Conservation (phyloP, 768 basidiomycete genomes). For the Leccinum ochraceum region DNA sequence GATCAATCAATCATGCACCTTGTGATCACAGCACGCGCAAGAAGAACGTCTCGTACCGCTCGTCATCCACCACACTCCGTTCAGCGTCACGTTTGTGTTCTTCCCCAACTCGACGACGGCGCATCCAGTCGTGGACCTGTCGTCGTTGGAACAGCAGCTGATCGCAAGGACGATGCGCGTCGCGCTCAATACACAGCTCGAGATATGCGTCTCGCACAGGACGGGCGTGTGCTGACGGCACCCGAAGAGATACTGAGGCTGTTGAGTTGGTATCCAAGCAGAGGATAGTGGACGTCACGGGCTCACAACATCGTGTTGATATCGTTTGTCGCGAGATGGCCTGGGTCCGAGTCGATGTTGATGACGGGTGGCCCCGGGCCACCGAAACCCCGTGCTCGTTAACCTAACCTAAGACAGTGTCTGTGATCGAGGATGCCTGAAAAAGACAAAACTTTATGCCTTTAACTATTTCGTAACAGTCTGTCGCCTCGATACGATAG, state of each 20-base stretch:
- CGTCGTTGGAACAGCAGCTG: constrained; percentile 72
- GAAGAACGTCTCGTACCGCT: constrained; percentile 87
- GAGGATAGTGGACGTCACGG: too few relatives aligned
- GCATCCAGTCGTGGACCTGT: constrained; percentile 75
- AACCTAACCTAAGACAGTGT: too few relatives aligned
- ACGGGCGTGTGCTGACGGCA: constrained; percentile 59
- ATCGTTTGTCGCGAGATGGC: too few relatives aligned
- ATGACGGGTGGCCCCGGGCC: too few relatives aligned
- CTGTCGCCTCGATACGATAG: too few relatives aligned
- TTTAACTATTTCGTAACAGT: too few relatives aligned
- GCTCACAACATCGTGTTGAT: too few relatives aligned
- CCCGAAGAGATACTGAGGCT: constrained; percentile 38
- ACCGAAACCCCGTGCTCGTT: too few relatives aligned
- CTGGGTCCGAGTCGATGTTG: too few relatives aligned
- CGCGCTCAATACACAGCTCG: constrained; percentile 84
- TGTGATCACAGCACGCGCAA: constrained; percentile 65
- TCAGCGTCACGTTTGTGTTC: constrained; percentile 93
- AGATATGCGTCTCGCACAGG: constrained; percentile 94
- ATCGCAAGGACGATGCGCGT: constrained; percentile 67
- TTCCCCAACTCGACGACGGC: constrained; percentile 48
- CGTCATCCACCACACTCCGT: constrained; percentile 91
- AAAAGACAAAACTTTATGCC: too few relatives aligned
- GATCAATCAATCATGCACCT: neutral
- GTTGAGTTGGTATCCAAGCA: constrained; percentile 35
- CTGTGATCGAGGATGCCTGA: too few relatives aligned